Base-by-base conservation (phyloP, 441 rosid species). In the Pelargonium australe region DNA sequence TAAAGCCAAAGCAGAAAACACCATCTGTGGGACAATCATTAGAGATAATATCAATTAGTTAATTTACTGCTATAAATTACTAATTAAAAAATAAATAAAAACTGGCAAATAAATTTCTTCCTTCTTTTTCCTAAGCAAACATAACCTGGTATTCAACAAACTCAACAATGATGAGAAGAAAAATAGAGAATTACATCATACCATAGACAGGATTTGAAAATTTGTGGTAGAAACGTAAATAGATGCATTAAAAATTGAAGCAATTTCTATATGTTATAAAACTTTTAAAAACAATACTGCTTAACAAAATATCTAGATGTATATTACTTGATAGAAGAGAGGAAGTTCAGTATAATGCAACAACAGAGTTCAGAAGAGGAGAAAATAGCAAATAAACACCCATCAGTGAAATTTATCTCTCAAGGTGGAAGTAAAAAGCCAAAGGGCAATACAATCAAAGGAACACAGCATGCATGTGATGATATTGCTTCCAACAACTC, bases 1-100 rank as follows among this genome's bases (percentile, higher is more conserved):
- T 82, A 96, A 80, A 58, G 98, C 96, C 88, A 96, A 80, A 47
- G 99, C 90, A 80, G 99, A 93, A 81, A 96, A 93, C 70, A 93
- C 91, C 99, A 96, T 96, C 99, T 91, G 83, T 62, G 73, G 58
- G 65, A 62, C 31, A 62, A 62, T 62, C 43, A 62, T 62, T 5
- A 62, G 65, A 34, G 47, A 73, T 70, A 80, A 70, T 40, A 79
- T 14, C 63, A 73, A 40, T 16, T 47, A 47, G 55, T 34, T 2
- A 34, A 34, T 34, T 34, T 62, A 7, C 43, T 62, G 65, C 43
- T 28, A 62, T 11, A 62, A 68, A 71, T 23, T 16, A 55, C 62
- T 51, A 75, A 49, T 62, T 17, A 70, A 68, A 17, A 70, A n/a
- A 20, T 16, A 19, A 28, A 28, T 28, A 44, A 69, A 7, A 11